Conservation (phyloP, 768 basidiomycete species). For the Phanerochaete carnosa region DNA sequence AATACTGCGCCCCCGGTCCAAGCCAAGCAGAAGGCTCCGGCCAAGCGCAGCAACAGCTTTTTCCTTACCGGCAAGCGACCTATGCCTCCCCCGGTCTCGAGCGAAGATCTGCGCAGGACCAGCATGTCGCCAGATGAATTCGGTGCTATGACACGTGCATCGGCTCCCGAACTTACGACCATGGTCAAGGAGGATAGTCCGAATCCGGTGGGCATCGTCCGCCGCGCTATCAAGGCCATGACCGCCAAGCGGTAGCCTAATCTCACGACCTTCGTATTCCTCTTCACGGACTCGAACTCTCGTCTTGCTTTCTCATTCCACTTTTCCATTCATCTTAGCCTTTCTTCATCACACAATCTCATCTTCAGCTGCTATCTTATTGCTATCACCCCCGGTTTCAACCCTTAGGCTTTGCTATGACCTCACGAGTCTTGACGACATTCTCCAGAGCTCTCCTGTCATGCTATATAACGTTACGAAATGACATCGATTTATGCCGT, state of each 20-base stretch:
- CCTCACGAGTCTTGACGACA: background rate
- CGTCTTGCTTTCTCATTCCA: background rate
- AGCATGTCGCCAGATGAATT: slow-evolving; percentile 60
- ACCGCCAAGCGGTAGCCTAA: slow-evolving; percentile 42
- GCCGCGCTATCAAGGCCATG: slow-evolving; percentile 74
- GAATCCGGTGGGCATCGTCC: slow-evolving; percentile 53
- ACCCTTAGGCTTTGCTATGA: background rate
- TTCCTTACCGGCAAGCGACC: slow-evolving; percentile 46
- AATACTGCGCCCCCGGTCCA: slow-evolving; percentile 43
- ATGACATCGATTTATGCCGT: background rate
- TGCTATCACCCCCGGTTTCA: slow-evolving; percentile 1
- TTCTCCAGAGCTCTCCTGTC: background rate
- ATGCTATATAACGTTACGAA: background rate
- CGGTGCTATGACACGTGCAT: slow-evolving; percentile 40
- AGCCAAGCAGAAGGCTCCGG: slow-evolving; percentile 23
- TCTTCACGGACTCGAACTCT: background rate
- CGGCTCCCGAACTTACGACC: slow-evolving; percentile 11
- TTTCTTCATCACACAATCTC: background rate
- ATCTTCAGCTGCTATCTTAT: slow-evolving; percentile 5
- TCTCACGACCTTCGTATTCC: slow-evolving; percentile 1
- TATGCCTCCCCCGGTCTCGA: slow-evolving; percentile 74
- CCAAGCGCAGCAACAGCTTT: slow-evolving; percentile 37
- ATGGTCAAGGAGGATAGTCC: slow-evolving; percentile 40
- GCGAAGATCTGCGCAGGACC: slow-evolving; percentile 49
- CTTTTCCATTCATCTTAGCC: background rate